Evolutionary conservation across 495 filamentous ascomycete species (phyloP).

Genomic region (Xanthoparmelia taractica): DNA sequence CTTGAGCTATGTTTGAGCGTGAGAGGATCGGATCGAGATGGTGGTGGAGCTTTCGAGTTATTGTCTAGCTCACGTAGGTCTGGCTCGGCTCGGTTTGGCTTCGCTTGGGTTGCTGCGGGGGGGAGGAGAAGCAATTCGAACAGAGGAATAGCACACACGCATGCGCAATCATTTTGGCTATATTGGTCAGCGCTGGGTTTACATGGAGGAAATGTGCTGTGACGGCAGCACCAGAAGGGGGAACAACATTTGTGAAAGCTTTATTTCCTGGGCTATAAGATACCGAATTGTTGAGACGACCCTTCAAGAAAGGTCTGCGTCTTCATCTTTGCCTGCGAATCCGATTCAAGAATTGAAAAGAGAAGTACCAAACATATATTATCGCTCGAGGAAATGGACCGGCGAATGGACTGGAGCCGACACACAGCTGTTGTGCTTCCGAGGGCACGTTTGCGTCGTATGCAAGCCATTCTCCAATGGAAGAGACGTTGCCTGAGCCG

Average conservation of each 20-base stretch:
- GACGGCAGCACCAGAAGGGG: neutral
- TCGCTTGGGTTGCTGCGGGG: no score
- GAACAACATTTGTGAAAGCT: neutral
- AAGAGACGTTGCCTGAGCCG: neutral
- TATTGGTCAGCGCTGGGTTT: neutral
- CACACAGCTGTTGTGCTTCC: neutral
- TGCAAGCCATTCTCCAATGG: neutral
- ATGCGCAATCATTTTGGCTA: neutral
- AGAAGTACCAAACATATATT: neutral
- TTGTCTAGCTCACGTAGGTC: no score
- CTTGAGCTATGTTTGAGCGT: no score
- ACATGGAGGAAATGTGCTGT: neutral
- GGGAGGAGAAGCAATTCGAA: no score
- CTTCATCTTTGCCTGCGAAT: neutral
- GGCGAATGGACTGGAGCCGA: neutral
- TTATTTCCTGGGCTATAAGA: neutral
- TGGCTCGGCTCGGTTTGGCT: no score
- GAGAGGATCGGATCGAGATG: no score
- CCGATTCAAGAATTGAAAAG: neutral
- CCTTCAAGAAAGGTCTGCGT: neutral
- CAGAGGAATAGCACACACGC: neutral
- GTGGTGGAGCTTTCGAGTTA: no score
- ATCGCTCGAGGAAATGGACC: neutral
- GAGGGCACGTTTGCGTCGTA: neutral
- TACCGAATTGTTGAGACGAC: neutral